These are phyloP conservation scores for Fraxinus anomala DNA, from an alignment of 257 asterid species.

Conservation along the genomic window DNA sequence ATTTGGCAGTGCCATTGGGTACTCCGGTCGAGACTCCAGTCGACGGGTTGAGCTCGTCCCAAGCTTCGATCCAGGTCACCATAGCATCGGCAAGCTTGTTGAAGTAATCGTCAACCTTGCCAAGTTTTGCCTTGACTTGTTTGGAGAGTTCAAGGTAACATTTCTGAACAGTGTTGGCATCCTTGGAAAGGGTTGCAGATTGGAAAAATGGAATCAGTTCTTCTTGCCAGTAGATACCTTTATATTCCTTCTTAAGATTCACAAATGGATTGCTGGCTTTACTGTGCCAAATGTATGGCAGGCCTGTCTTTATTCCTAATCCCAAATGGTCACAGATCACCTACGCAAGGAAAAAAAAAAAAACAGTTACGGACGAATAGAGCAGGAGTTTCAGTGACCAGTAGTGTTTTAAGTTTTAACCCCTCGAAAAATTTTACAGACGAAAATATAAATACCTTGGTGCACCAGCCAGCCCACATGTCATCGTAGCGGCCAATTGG, in stretches of 20 bases:
- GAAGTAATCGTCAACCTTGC: conserved; percentile 44
- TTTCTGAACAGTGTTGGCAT: conserved; percentile 50
- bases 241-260: conserved; percentile 68
- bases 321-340: conserved; percentile 68
- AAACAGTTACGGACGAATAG: not conserved
- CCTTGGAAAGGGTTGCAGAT: conserved; percentile 44
- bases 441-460: conserved; percentile 41
- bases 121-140: conserved; percentile 60
- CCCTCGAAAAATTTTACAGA: not conserved
- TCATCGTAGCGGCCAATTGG: conserved; percentile 74
- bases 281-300: conserved; percentile 78
- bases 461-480: conserved; percentile 85
- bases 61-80: conserved; percentile 27
- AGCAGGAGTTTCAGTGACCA: not conserved
- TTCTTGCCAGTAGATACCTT: conserved; percentile 75
- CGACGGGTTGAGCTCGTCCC: conserved; percentile 25
- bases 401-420: not conserved
- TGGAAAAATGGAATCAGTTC: conserved; percentile 68
- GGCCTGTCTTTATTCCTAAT: conserved; percentile 55
- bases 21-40: not conserved
- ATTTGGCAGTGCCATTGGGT: conserved; percentile 3
- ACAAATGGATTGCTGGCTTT: conserved; percentile 73
- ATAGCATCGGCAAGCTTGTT: conserved; percentile 27
- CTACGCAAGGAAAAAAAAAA: conserved; percentile 17
- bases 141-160: conserved; percentile 63